Evolutionary conservation across 345 rosid genomes (phyloP).

Genomic region (Eucalyptus polyanthemos): DNA sequence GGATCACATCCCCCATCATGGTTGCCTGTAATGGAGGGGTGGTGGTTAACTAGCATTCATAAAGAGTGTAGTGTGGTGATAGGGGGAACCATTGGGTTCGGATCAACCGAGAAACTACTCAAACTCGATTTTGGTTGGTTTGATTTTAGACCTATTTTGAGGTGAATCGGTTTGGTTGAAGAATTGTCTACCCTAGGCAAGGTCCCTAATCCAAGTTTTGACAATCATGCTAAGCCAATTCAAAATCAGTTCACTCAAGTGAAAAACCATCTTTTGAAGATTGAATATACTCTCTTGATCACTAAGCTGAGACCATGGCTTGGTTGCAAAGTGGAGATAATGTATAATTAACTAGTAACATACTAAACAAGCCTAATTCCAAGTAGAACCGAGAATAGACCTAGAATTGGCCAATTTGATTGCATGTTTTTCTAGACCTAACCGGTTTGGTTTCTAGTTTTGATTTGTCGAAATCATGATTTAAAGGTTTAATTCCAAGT

Average conservation of each 20-base stretch:
- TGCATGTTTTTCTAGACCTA: neutral
- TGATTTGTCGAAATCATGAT: neutral
- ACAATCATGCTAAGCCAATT: neutral
- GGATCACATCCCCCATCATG: neutral
- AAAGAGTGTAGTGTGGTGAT: neutral
- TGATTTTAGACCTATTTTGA: accelerated
- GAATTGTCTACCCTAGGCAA: neutral
- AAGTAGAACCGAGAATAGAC: neutral
- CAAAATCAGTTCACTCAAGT: neutral
- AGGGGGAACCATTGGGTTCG: neutral
- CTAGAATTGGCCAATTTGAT: neutral
- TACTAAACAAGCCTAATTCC: accelerated
- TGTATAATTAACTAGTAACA: neutral
- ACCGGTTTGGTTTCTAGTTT: neutral
- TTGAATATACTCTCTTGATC: neutral
- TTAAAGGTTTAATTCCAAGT: neutral
- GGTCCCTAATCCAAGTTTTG: neutral
- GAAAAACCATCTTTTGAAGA: neutral
- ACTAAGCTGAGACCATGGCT: neutral
- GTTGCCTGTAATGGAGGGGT: neutral
- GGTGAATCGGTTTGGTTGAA: neutral
- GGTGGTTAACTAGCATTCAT: neutral
- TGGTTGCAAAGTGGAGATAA: neutral
- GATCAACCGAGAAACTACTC: neutral
- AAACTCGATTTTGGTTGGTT: neutral